These are phyloP conservation scores for Candida multigemmis DNA, from an alignment of 805 yeast species.

Conservation along the genomic window DNA sequence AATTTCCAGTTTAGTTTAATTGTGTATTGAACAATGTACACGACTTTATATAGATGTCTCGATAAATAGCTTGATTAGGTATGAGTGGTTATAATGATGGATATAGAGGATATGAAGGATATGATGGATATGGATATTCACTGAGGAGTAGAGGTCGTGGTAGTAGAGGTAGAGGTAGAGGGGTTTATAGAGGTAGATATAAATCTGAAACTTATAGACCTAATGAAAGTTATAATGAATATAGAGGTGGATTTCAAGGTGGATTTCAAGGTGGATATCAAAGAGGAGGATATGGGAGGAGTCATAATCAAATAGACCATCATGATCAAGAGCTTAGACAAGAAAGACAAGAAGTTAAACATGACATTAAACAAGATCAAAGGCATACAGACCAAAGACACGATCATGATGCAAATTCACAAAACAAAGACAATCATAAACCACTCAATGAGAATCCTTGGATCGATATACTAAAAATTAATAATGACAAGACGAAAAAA, in stretches of 20 bases:
- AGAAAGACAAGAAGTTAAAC: constrained; percentile 1
- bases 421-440: constrained; percentile 4
- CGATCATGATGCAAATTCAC: not conserved
- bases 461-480: constrained; percentile 19
- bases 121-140: constrained; percentile 1
- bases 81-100: too few species aligned
- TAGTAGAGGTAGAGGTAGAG: constrained; percentile 5
- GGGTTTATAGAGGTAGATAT: constrained; percentile 3
- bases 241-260: constrained; percentile 2
- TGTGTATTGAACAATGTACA: too few species aligned
- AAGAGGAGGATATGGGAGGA: constrained; percentile 1
- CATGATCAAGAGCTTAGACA: constrained; percentile 2
- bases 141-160: constrained; percentile 1
- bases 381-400: constrained; percentile 2
- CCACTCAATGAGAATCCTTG: constrained; percentile 29
- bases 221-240: constrained; percentile 4
- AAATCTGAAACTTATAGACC: constrained; percentile 4
- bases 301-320: constrained; percentile 2
- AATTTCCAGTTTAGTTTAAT: too few species aligned
- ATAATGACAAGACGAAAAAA: constrained; percentile 14
- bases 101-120: constrained; percentile 2
- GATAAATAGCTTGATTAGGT: too few species aligned
- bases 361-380: constrained; percentile 3
- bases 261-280: constrained; percentile 3
- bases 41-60: too few species aligned